Evolutionary conservation across 1,139 yeast species (phyloP).

Genomic region (Debaryomyces sp.): DNA sequence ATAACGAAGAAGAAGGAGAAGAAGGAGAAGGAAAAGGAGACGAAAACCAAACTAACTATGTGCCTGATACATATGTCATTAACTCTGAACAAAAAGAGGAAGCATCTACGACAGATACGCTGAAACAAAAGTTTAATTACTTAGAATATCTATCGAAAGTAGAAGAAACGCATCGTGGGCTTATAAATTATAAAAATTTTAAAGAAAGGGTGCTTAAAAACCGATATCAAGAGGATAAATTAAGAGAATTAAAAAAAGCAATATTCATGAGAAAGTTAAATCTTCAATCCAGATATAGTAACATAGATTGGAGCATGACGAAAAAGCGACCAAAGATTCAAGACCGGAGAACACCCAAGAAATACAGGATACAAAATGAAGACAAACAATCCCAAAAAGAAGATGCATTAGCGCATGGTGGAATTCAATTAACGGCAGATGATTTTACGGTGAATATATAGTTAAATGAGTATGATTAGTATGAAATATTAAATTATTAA

Average conservation of each 20-base stretch:
- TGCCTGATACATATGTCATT: neutral
- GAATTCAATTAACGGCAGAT: slow-evolving; percentile 10
- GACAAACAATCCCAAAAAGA: slow-evolving; percentile 6
- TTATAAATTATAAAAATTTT: slow-evolving; percentile 6
- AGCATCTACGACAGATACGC: neutral
- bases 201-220: slow-evolving; percentile 7
- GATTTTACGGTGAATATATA: slow-evolving; percentile 11
- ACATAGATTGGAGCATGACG: slow-evolving; percentile 12
- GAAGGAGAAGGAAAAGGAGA: too few species aligned
- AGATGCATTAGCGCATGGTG: slow-evolving; percentile 15
- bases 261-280: slow-evolving; percentile 12
- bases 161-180: slow-evolving; percentile 3
- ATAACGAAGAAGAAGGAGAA: slow-evolving; percentile 6
- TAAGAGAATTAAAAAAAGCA: slow-evolving; percentile 7
- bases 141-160: slow-evolving; percentile 3
- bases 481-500: neutral
- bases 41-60: neutral
- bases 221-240: slow-evolving; percentile 1
- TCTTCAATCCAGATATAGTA: slow-evolving; percentile 7
- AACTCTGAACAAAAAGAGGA: slow-evolving; percentile 1
- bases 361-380: slow-evolving; percentile 7
- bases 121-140: neutral
- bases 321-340: neutral
- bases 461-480: neutral
- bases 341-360: slow-evolving; percentile 1